phyloP scores from a whole-genome alignment of 2,329 filamentous ascomycete genomes.

The Plectosphaerella cucumerina region DNA sequence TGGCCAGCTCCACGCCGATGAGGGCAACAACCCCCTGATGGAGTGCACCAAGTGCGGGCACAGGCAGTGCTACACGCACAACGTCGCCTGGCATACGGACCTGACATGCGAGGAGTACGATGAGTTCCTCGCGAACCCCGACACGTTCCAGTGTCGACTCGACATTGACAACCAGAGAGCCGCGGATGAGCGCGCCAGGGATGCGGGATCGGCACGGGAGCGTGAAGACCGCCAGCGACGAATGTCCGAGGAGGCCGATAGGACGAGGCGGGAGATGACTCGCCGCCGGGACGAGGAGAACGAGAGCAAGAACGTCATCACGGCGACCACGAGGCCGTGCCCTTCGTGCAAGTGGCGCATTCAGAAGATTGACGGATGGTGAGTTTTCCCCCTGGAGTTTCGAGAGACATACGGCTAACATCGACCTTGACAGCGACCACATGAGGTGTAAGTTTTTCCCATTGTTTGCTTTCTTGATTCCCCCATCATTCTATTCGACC shows the following conservation, averaged over 20 bases:
- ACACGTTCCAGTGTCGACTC: constrained; percentile 30
- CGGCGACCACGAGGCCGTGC: constrained; percentile 29
- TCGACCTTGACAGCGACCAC: constrained; percentile 23
- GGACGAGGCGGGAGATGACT: constrained; percentile 19
- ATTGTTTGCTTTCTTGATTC: not conserved
- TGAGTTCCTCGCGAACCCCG: constrained; percentile 28
- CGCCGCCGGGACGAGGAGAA: constrained; percentile 29
- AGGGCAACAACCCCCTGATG: constrained; percentile 33
- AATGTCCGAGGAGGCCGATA: constrained; percentile 19
- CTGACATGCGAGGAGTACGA: constrained; percentile 40
- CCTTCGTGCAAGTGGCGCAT: constrained; percentile 32
- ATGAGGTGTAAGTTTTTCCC: constrained; percentile 34
- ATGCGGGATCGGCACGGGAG: constrained; percentile 24
- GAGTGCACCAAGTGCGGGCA: constrained; percentile 33
- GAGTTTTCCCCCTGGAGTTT: constrained; percentile 10
- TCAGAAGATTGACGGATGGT: constrained; percentile 38
- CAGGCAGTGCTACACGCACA: constrained; percentile 38
- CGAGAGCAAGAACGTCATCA: constrained; percentile 21
- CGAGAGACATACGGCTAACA: constrained; percentile 14
- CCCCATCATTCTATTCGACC: not conserved
- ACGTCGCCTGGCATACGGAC: constrained; percentile 35
- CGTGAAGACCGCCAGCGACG: constrained; percentile 15
- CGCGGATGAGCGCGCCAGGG: constrained; percentile 37
- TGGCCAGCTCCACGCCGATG: constrained; percentile 46
- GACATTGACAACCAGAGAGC: constrained; percentile 32